Evolutionary conservation across 1,284 basidiomycete genomes (phyloP), one percentile per base, ranked within the genome.

Genomic region (Heterobasidion parviporum): DNA sequence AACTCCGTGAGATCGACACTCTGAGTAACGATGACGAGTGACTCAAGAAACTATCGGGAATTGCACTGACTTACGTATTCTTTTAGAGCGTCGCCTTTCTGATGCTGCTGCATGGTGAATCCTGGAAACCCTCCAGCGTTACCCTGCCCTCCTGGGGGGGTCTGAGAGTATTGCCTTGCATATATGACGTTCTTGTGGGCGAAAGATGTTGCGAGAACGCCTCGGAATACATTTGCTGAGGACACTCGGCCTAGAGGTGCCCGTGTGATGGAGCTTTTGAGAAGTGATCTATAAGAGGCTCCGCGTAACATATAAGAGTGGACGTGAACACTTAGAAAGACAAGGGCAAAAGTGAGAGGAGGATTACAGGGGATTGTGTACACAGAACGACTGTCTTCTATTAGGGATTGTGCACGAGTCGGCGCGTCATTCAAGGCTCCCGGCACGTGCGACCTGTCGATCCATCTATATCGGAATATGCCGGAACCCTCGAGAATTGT

Each of bases 1-100:
- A 94, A 73, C 62, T 91, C 84, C 0, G 92, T 96, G 35, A 96
- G 70, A 66, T 96, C 94, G 7, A 89, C 75, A 56, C 89, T 90
- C 84, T 92, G 61, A 6, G 38, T 9, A 10, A 18, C 51, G 49
- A 46, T 36, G 43, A 54, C 26, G 54, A 51, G 32, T 33, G 8
- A 38, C 38, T 20, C 54, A 9, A 20, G 43, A 32, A 18, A 8
- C 3, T 36, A 35, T 38, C 41, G 20, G 10, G 18, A 50, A 8
- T 46, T 18, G 4, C 46, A 33, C 15, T 26, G 14, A 80, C 85
- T 61, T 63, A 89, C 87, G 65, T 85, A 92, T 81, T 93, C 86
- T 64, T 90, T 90, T 65, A 94, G 70, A 1, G 89, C 87, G 20
- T 90, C 89, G 9, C 92, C 91, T 65, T 92, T 91, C 69, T 85